Evolutionary conservation across 768 basidiomycete genomes (phyloP).

Genomic region (Cubamyces lactineus): DNA sequence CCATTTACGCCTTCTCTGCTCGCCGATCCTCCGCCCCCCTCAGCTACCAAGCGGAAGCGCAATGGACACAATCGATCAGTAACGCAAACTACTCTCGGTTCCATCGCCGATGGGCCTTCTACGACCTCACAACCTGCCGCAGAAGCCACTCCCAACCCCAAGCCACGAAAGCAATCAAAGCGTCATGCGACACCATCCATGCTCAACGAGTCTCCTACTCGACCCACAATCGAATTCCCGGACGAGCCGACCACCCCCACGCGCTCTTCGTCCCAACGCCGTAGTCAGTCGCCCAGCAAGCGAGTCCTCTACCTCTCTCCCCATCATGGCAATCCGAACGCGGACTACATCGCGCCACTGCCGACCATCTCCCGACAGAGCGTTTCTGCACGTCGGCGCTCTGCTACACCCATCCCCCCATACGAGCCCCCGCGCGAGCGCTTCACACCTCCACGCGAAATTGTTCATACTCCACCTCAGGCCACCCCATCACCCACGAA

Average conservation of each 20-base stretch:
- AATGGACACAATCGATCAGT: slow-evolving; percentile 28
- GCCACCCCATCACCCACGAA: slow-evolving; percentile 22
- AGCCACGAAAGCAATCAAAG: slow-evolving; percentile 54
- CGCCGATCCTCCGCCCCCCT: slow-evolving; percentile 10
- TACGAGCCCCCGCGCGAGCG: slow-evolving; percentile 70
- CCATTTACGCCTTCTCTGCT: slow-evolving; percentile 20
- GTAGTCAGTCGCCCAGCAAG: slow-evolving; percentile 34
- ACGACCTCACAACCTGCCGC: slow-evolving; percentile 30
- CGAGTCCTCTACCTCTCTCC: slow-evolving; percentile 42
- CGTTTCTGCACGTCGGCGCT: slow-evolving; percentile 40
- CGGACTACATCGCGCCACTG: slow-evolving; percentile 49
- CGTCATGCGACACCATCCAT: slow-evolving; percentile 21
- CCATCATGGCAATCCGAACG: slow-evolving; percentile 50
- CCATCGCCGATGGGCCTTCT: slow-evolving; percentile 11
- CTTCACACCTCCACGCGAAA: slow-evolving; percentile 73
- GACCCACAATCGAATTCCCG: slow-evolving; percentile 23
- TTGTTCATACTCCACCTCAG: slow-evolving; percentile 48
- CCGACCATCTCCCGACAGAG: slow-evolving; percentile 31
- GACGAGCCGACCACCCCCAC: slow-evolving; percentile 32
- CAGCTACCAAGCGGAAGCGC: slow-evolving; percentile 47
- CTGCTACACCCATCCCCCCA: slow-evolving; percentile 54
- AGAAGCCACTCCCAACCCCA: slow-evolving; percentile 62
- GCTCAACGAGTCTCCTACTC: slow-evolving; percentile 34
- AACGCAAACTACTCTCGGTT: slow-evolving; percentile 19
- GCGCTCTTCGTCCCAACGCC: slow-evolving; percentile 28